These are phyloP conservation scores for Eimeria necatrix DNA, from an alignment of 169 alveolate species.

Conservation along the genomic window DNA sequence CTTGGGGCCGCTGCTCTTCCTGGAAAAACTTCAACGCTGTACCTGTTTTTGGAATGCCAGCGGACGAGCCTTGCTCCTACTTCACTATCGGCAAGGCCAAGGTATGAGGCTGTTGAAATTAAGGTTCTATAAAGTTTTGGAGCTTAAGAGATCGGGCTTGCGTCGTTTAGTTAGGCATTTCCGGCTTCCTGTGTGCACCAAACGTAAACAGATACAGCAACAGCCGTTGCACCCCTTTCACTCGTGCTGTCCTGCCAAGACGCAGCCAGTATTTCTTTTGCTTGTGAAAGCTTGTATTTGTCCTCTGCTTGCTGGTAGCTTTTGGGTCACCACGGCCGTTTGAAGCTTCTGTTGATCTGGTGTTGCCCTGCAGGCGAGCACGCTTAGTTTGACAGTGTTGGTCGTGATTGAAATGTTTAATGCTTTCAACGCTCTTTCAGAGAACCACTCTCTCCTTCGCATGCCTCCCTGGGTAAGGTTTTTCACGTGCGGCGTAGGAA, in stretches of 20 bases:
- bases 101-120: constrained; percentile 75
- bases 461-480: constrained; percentile 96
- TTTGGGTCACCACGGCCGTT: not conserved
- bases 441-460: constrained; percentile 96
- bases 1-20: constrained; percentile 94
- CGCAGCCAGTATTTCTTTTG: too few species aligned
- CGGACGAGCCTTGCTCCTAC: constrained; percentile 95
- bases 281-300: too few species aligned
- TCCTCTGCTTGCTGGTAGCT: not conserved
- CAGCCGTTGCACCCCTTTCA: too few species aligned
- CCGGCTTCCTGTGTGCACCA: too few species aligned
- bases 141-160: too few species aligned
- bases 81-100: constrained; percentile 98
- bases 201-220: too few species aligned
- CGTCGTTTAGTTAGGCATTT: too few species aligned
- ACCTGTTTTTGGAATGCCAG: constrained; percentile 87
- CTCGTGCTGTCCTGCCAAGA: too few species aligned
- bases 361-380: constrained; percentile 90
- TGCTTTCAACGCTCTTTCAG: constrained; percentile 99
- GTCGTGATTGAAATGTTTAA: constrained; percentile 99
- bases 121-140: too few species aligned
- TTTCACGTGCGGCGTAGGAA: not conserved
- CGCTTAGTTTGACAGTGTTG: constrained; percentile 97
- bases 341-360: not conserved
- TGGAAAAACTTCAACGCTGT: constrained; percentile 89